Percentiles rank a stretch among this genome's conserved stretches.
phyloP scores from a whole-genome alignment of 257 asterid species.

The Cordia subcordata region DNA sequence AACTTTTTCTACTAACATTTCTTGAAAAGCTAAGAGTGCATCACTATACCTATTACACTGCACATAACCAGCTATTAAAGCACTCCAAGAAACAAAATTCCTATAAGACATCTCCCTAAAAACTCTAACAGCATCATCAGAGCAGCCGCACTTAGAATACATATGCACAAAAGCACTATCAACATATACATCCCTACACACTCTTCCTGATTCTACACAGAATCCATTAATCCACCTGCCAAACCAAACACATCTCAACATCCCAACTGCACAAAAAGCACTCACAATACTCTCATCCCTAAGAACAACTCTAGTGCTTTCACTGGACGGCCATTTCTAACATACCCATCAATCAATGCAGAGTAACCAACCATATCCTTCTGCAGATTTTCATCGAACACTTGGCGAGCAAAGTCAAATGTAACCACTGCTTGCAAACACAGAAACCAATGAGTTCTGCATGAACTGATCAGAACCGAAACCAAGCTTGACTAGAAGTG shows the following conservation, averaged over 20 bases:
- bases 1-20: conserved; percentile 32
- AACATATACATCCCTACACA: conserved; percentile 33
- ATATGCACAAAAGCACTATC: conserved; percentile 49
- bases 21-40: conserved; percentile 28
- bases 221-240: conserved; percentile 55
- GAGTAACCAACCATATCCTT: conserved; percentile 43
- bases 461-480: conserved; percentile 39
- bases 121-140: conserved; percentile 35
- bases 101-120: conserved; percentile 32
- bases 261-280: conserved; percentile 41
- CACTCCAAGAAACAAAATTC: conserved; percentile 48
- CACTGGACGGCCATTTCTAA: conserved; percentile 19
- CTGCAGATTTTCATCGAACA: conserved; percentile 43
- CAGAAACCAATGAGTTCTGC: conserved; percentile 35
- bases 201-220: conserved; percentile 40
- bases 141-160: conserved; percentile 42
- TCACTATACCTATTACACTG: conserved; percentile 27
- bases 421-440: conserved; percentile 18
- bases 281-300: conserved; percentile 38
- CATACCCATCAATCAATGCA: conserved; percentile 43
- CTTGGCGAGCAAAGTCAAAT: conserved; percentile 26
- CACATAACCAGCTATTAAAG: conserved; percentile 36
- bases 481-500: conserved; percentile 39
- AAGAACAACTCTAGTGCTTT: conserved; percentile 39
- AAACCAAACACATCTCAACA: conserved; percentile 29